These are phyloP conservation scores for Pichia occidentalis DNA, from an alignment of 805 yeast genomes.

Conservation along the genomic window DNA sequence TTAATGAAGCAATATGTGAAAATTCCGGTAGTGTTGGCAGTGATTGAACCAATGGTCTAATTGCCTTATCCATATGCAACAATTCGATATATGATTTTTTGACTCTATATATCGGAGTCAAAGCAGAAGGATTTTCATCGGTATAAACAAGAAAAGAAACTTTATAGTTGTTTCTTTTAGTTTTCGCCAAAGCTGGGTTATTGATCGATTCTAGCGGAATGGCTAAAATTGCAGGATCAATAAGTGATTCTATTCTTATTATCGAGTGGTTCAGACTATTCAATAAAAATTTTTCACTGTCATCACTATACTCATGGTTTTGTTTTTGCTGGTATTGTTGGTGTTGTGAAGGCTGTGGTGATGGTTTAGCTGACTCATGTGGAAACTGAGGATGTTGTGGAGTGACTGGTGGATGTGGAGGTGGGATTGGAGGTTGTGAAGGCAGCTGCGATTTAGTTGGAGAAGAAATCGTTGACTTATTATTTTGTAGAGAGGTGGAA, in stretches of 20 bases:
- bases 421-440: constrained; percentile 1
- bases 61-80: constrained; percentile 50
- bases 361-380: neutral
- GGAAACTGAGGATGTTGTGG: constrained; percentile 1
- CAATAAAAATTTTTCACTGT: constrained; percentile 23
- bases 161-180: constrained; percentile 47
- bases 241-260: constrained; percentile 27
- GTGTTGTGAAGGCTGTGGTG: neutral
- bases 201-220: constrained; percentile 19
- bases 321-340: too few species aligned
- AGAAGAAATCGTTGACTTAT: neutral
- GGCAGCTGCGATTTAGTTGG: neutral
- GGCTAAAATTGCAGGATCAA: constrained; percentile 23
- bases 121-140: constrained; percentile 48
- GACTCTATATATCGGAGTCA: constrained; percentile 56
- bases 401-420: constrained; percentile 3
- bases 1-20: constrained; percentile 22
- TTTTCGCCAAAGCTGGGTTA: neutral
- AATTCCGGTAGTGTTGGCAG: constrained; percentile 27
- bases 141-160: constrained; percentile 61
- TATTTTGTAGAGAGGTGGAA: constrained; percentile 9
- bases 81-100: constrained; percentile 58
- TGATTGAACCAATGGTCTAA: constrained; percentile 38
- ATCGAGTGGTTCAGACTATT: constrained; percentile 26
- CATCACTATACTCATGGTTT: too few species aligned